Evolutionary conservation across 805 yeast species (phyloP), one percentile per base, ranked within the genome.

Genomic region (Diddensiella transvaalensis): DNA sequence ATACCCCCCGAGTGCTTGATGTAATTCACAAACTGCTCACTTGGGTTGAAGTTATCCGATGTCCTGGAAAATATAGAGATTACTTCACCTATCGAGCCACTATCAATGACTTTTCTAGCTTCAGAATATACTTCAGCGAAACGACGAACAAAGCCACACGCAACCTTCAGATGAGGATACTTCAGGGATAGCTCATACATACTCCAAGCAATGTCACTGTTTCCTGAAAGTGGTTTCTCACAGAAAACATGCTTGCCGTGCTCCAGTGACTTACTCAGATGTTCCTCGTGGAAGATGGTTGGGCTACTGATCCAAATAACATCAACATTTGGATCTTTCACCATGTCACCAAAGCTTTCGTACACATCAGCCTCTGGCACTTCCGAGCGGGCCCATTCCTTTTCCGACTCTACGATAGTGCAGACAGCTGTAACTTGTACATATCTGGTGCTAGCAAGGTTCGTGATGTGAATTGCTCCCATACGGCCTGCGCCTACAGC

Each of bases 1-100:
- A 58, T 58, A 11, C 62, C 59, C 17, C 62, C 61, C 4, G 62
- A 58, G 23, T 32, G 40, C 32, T 49, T 54, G 46, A 52, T 46
- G 42, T 55, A 58, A 33, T 54, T 47, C 46, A 52, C 35, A 23
- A 58, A 52, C 32, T 26, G 32, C 32, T 8, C 8, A 13, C 11
- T 8, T 8, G 32, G 32, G 13, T 8, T 8, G 13, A 8, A 26
- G 11, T 8, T 26, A 26, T 26, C 32, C 32, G 32, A 8, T 8
- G 32, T 26, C 13, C 13, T 8, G 13, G 32, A 26, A 8, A 8
- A 13, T 8, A 26, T 26, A 26, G 32, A 8, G 32, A 40, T 18
- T 51, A 50, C 48, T 11, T 55, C 48, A 21, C 58, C 58, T 15
- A 54, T 50, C 11, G 50, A 55, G 17, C 55, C 58, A 22, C 8